Percentiles rank a stretch among this genome's conserved stretches.
These are phyloP conservation scores for Podila clonocystis DNA, from an alignment of 192 early-diverging fungal species.

Conservation along the genomic window DNA sequence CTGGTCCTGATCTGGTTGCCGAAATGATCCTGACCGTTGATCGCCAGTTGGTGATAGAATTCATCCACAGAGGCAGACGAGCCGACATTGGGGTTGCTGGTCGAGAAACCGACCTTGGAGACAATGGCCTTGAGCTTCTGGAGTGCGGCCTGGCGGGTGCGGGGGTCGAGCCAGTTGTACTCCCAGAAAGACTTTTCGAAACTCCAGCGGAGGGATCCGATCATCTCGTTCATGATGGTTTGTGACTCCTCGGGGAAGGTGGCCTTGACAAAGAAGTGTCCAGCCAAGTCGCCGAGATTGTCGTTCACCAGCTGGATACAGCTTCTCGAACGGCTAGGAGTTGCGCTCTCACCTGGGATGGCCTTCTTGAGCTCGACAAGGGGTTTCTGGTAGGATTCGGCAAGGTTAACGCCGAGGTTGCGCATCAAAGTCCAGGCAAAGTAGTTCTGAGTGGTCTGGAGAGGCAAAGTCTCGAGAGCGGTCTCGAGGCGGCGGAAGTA, in stretches of 20 bases:
- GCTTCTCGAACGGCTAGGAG: conserved; percentile 15
- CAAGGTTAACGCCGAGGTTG: conserved; percentile 41
- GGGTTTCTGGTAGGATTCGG: conserved; percentile 49
- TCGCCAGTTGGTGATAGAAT: conserved; percentile 44
- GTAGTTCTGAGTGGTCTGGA: conserved; percentile 53
- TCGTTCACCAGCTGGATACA: conserved; percentile 50
- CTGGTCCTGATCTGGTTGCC: conserved; percentile 44
- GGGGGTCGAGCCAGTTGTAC: conserved; percentile 57
- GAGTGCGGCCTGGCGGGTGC: conserved; percentile 49
- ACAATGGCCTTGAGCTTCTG: conserved; percentile 57
- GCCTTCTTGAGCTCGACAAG: conserved; percentile 26
- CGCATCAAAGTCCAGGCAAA: conserved; percentile 60
- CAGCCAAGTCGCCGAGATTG: conserved; percentile 50
- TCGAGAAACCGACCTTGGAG: conserved; percentile 59
- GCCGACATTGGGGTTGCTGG: conserved; percentile 41
- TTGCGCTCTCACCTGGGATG: neutral
- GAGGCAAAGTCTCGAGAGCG: conserved; percentile 9
- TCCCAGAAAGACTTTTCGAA: conserved; percentile 52
- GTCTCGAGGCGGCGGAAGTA: conserved; percentile 34
- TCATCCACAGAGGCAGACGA: conserved; percentile 53
- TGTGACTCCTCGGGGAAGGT: conserved; percentile 46
- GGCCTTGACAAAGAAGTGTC: conserved; percentile 57
- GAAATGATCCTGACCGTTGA: conserved; percentile 51
- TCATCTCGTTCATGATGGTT: conserved; percentile 52
- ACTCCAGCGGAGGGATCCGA: conserved; percentile 44